phyloP scores from a whole-genome alignment of 257 asterid genomes.

The Nemophila menziesii region DNA sequence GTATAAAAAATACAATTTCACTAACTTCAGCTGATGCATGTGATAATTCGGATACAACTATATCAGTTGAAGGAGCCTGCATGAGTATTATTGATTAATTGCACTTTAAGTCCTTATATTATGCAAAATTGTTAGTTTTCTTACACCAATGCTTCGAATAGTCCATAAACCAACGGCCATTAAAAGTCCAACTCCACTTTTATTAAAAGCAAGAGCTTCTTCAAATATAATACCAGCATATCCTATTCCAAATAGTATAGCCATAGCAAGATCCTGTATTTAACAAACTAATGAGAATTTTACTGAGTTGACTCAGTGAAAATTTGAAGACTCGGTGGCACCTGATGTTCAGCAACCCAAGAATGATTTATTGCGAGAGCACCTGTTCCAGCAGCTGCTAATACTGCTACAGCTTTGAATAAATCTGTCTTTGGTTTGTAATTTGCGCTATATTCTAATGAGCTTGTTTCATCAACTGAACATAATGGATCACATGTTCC shows the following conservation, averaged over 20 bases:
- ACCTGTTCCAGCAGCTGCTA: conserved; percentile 77
- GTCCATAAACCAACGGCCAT: conserved; percentile 98
- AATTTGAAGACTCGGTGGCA: conserved; percentile 13
- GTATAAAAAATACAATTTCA: conserved; percentile 89
- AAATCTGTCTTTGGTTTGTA: conserved; percentile 82
- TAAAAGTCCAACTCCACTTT: conserved; percentile 93
- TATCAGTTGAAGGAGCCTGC: conserved; percentile 94
- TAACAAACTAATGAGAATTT: conserved; percentile 10
- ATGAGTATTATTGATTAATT: conserved; percentile 1
- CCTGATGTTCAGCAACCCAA: conserved; percentile 97
- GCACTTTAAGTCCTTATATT: background rate
- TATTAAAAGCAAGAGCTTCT: conserved; percentile 92
- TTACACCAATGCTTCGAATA: conserved; percentile 87
- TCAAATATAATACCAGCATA: conserved; percentile 93
- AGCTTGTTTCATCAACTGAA: conserved; percentile 78
- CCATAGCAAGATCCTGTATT: conserved; percentile 87
- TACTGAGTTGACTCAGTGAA: conserved; percentile 4
- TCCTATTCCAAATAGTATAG: conserved; percentile 71
- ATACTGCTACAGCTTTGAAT: conserved; percentile 73
- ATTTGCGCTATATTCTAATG: conserved; percentile 51
- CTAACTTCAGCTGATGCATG: conserved; percentile 96
- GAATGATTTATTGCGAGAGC: conserved; percentile 83
- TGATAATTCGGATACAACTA: conserved; percentile 83
- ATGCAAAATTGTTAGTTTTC: conserved; percentile 10
- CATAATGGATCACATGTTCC: conserved; percentile 96